These are phyloP conservation scores for Micromonas commoda DNA, from an alignment of 139 green algal species.

Conservation along the genomic window DNA sequence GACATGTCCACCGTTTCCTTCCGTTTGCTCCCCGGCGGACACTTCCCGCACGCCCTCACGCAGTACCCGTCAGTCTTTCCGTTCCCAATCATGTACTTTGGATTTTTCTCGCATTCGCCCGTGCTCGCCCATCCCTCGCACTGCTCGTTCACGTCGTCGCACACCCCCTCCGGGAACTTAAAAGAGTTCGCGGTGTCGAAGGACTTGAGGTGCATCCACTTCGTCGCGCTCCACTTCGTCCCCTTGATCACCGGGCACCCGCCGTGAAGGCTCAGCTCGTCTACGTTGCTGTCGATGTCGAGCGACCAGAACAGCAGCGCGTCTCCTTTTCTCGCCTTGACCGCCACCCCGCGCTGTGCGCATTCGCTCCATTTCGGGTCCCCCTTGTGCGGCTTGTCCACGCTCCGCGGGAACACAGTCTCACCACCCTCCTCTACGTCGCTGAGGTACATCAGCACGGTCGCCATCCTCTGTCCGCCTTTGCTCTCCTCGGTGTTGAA, in stretches of 20 bases:
- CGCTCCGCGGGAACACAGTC: conserved; percentile 22
- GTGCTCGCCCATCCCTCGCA: conserved; percentile 30
- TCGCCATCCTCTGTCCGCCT: conserved; percentile 29
- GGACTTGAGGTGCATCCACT: conserved; percentile 40
- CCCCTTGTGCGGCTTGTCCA: not conserved
- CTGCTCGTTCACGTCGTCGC: not conserved
- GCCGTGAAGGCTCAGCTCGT: conserved; percentile 54
- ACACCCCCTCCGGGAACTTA: not conserved
- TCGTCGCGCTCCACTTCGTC: conserved; percentile 56
- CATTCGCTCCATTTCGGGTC: conserved; percentile 3
- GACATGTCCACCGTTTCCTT: no score
- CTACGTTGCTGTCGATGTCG: conserved; percentile 49
- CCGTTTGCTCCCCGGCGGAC: not conserved
- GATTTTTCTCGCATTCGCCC: conserved; percentile 46
- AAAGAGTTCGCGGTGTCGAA: not conserved
- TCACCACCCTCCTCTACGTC: conserved; percentile 37
- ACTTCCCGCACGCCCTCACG: not conserved
- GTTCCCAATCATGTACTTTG: conserved; percentile 37
- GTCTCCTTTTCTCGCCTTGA: conserved; percentile 45
- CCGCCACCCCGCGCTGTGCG: conserved; percentile 25
- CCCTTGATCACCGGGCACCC: conserved; percentile 58
- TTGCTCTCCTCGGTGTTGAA: conserved; percentile 1
- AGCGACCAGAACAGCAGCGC: conserved; percentile 57
- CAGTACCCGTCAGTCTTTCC: not conserved
- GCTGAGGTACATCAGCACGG: conserved; percentile 46